These are phyloP conservation scores for Eucalyptus coolabah DNA, from an alignment of 345 rosid species.

Conservation along the genomic window DNA sequence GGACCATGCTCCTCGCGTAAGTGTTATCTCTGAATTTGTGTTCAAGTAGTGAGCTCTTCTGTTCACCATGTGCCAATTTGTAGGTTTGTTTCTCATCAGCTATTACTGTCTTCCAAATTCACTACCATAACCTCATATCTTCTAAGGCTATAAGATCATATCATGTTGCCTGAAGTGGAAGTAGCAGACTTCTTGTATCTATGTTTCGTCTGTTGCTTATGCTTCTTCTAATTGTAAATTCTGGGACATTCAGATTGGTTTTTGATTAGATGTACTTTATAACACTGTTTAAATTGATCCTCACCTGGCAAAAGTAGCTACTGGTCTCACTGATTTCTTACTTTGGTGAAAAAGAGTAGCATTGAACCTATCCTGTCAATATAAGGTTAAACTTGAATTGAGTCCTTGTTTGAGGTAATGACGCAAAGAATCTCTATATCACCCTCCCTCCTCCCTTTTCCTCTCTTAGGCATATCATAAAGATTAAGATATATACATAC, in stretches of 20 bases:
- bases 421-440: not conserved
- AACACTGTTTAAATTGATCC: not conserved
- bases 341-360: not conserved
- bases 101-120: not conserved
- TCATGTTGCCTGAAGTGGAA: not conserved
- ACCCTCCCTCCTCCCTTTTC: not conserved
- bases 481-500: not conserved
- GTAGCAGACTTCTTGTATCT: not conserved
- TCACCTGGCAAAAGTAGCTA: not conserved
- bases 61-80: not conserved
- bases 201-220: not conserved
- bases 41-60: not conserved
- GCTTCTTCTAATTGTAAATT: not conserved
- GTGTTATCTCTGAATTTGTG: conserved; percentile 4
- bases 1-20: conserved; percentile 51
- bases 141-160: not conserved
- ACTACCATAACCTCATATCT: not conserved
- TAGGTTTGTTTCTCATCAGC: not conserved
- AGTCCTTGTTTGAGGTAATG: not conserved
- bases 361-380: not conserved
- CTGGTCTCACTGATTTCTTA: not conserved
- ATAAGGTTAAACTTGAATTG: not conserved
- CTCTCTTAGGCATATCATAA: not conserved
- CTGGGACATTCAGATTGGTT: not conserved
- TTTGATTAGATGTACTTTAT: not conserved